These are phyloP conservation scores for Wickerhamiella dianesei DNA, from an alignment of 805 yeast genomes.

Conservation along the genomic window DNA sequence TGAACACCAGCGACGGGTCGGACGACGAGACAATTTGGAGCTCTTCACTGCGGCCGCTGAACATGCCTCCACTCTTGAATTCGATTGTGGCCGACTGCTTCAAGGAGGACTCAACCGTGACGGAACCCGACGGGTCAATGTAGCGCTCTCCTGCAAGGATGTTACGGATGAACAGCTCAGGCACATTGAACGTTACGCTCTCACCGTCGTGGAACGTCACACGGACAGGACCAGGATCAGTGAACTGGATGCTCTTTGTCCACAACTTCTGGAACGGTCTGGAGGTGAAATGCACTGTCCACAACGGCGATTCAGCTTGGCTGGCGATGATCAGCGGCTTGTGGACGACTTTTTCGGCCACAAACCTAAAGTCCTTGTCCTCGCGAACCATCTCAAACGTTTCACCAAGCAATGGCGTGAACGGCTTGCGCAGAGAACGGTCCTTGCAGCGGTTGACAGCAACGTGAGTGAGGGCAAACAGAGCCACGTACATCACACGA, in stretches of 20 bases:
- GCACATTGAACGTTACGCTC: slow-evolving; percentile 64
- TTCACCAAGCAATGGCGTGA: slow-evolving; percentile 88
- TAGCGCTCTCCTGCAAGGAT: slow-evolving; percentile 91
- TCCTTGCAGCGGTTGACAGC: slow-evolving; percentile 61
- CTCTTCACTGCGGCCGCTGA: slow-evolving; percentile 69
- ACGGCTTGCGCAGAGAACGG: slow-evolving; percentile 75
- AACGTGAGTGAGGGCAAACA: slow-evolving; percentile 66
- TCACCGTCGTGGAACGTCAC: slow-evolving; percentile 52
- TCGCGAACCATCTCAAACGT: slow-evolving; percentile 83
- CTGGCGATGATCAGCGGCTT: slow-evolving; percentile 78
- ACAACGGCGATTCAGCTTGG: slow-evolving; percentile 54
- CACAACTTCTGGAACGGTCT: slow-evolving; percentile 67
- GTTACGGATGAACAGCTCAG: slow-evolving; percentile 70
- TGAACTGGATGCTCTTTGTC: slow-evolving; percentile 85
- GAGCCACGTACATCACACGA: slow-evolving; percentile 48
- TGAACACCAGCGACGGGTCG: slow-evolving; percentile 16
- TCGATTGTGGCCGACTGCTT: slow-evolving; percentile 55
- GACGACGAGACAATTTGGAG: slow-evolving; percentile 24
- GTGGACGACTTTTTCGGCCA: slow-evolving; percentile 80
- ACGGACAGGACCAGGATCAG: slow-evolving; percentile 55
- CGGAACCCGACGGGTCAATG: slow-evolving; percentile 65
- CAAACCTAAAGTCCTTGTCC: slow-evolving; percentile 56
- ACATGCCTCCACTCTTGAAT: slow-evolving; percentile 73
- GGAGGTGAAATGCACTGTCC: slow-evolving; percentile 38
- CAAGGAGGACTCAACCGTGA: slow-evolving; percentile 52